Base-by-base conservation (phyloP, 352 stramenopile genomes). In the Phytophthora capsici region DNA sequence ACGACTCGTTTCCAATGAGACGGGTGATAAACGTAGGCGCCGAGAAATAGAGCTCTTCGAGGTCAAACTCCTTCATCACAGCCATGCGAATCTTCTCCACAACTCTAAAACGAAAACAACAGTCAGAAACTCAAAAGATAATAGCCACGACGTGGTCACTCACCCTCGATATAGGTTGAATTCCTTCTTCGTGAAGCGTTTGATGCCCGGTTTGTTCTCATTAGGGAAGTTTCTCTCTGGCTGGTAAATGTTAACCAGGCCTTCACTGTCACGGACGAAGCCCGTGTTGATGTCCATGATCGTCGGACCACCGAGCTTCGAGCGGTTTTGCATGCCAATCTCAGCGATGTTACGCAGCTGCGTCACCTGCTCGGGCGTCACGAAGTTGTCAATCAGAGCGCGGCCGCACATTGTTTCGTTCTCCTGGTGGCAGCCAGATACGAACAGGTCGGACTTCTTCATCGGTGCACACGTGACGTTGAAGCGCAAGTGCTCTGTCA, bases 211-310 rank as follows among this genome's bases (percentile, higher is more conserved):
- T 19, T 76, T 76, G 28, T 73, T 64, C 30, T 73, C 57, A 17
- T 76, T 50, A 6, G 66, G 70, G 30, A 82, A 72, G 26, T 66
- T 69, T 26, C 63, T 75, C 19, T 78, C 53, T 9, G 69, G 67
- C 62, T 92, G 83, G 65, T 97, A 97, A 26, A 98, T 90, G 73
- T 96, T 97, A n/a, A 90, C 74, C n/a, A 97, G 73, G 4, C 90
- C 88, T 36, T 91, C 71, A 32, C 77, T 88, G 57, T 96, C 84
- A 53, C 90, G 96, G 61, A 95, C 88, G 58, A 86, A 97, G 16
- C 91, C 89, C 48, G 81, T 90, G 72, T 97, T 97, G 50, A 95
- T 80, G 70, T 98, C 92, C 81, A 98, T 91, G 72, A 98, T 98
- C 32, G 91, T 97, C 10, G 93, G 93, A 0, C 93, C 93, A 13